Conservation (phyloP, 2,329 filamentous ascomycete genomes). For the Pseudopyricularia cyperi region DNA sequence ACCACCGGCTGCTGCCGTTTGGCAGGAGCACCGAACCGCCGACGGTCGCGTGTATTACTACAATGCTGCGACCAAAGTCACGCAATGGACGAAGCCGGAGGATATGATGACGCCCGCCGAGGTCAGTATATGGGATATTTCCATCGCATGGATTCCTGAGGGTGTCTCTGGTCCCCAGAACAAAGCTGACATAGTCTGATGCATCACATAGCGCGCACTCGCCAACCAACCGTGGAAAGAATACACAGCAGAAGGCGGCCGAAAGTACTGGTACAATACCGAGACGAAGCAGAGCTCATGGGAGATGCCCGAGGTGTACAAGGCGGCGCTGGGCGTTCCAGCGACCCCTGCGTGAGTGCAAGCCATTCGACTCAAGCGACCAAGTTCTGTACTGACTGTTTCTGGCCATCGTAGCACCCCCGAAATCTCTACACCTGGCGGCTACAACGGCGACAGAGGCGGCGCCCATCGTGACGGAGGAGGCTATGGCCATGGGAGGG, state of each 20-base stretch:
- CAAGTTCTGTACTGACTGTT: neutral
- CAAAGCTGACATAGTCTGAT: neutral
- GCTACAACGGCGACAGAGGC: neutral
- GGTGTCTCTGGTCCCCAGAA: too few relatives aligned
- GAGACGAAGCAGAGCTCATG: conserved; percentile 87
- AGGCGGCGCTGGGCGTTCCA: conserved; percentile 54
- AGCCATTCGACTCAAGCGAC: neutral
- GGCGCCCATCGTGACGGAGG: conserved; percentile 1
- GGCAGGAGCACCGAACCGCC: conserved; percentile 69
- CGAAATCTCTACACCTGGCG: neutral
- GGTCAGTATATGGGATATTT: conserved; percentile 31
- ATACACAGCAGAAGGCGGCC: conserved; percentile 73
- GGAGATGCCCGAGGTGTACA: conserved; percentile 82
- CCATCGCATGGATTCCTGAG: neutral
- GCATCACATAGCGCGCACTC: conserved; percentile 51
- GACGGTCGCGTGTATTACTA: conserved; percentile 88
- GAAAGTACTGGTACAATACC: conserved; percentile 91
- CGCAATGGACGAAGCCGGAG: conserved; percentile 88
- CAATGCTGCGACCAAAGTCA: conserved; percentile 72
- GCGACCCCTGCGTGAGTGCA: conserved; percentile 26
- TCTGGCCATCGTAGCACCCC: neutral
- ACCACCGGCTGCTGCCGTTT: conserved; percentile 29
- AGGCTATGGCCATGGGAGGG: conserved; percentile 23
- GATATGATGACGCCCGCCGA: conserved; percentile 77
- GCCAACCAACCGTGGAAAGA: conserved; percentile 85